These are phyloP conservation scores for Mycena albidolilacea DNA, from an alignment of 768 basidiomycete species.

Conservation along the genomic window DNA sequence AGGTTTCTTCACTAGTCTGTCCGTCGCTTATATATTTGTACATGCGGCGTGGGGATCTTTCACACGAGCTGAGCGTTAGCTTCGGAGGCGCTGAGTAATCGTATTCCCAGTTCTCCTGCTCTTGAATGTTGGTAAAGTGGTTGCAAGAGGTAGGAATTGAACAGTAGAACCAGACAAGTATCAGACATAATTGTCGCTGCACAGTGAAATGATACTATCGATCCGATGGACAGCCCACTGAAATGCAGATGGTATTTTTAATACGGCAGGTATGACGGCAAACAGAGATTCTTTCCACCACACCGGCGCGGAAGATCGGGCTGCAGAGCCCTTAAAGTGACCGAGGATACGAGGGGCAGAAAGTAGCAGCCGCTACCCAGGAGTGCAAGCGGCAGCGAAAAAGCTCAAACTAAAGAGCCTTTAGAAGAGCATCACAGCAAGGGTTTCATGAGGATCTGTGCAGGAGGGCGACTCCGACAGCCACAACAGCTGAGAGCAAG, in stretches of 20 bases:
- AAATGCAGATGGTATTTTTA: slow-evolving; percentile 21
- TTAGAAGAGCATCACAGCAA: slow-evolving; percentile 5
- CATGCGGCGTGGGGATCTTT: slow-evolving; percentile 17
- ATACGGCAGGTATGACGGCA: slow-evolving; percentile 14
- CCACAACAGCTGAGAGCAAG: slow-evolving; percentile 18
- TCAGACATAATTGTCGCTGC: slow-evolving; percentile 20
- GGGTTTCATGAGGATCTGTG: slow-evolving; percentile 11
- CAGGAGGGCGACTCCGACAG: slow-evolving; percentile 15
- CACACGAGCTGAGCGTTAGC: slow-evolving; percentile 21
- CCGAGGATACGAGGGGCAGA: slow-evolving; percentile 8
- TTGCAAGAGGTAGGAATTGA: slow-evolving; percentile 16
- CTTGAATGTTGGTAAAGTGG: slow-evolving; percentile 8
- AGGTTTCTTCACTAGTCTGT: slow-evolving; percentile 12
- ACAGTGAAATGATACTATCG: slow-evolving; percentile 19
- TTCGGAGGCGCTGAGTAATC: slow-evolving; percentile 20
- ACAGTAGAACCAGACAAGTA: slow-evolving; percentile 6
- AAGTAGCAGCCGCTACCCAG: slow-evolving; percentile 12
- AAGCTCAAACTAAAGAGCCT: slow-evolving; percentile 5
- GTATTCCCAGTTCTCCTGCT: slow-evolving; percentile 16
- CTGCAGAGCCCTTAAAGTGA: slow-evolving; percentile 10
- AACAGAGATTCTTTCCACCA: slow-evolving; percentile 24
- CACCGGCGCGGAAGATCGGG: slow-evolving; percentile 9
- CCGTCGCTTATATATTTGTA: slow-evolving; percentile 15
- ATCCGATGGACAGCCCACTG: slow-evolving; percentile 11
- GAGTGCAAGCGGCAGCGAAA: slow-evolving; percentile 9